These are phyloP conservation scores for Aristolochia fimbriata DNA, from an alignment of 164 flowering plant genomes.

Conservation along the genomic window DNA sequence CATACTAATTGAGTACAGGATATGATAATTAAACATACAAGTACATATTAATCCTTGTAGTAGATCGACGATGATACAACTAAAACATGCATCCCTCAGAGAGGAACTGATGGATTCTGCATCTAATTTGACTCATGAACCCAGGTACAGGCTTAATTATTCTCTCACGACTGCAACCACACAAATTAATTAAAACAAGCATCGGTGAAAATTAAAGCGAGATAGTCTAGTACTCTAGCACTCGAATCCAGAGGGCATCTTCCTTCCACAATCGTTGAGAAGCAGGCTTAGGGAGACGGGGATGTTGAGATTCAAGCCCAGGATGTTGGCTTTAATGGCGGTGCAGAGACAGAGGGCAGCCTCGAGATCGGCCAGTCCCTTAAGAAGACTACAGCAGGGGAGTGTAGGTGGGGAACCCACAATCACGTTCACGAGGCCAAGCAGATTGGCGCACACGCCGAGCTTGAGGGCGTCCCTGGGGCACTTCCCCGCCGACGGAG, in stretches of 20 bases:
- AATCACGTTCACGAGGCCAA: conserved; percentile 34
- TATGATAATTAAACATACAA: too few species aligned
- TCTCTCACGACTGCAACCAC: too few species aligned
- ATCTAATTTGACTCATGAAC: too few species aligned
- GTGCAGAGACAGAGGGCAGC: conserved; percentile 77
- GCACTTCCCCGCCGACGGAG: conserved; percentile 24
- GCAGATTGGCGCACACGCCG: conserved; percentile 66
- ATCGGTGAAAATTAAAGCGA: neutral
- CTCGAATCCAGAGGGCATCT: conserved; percentile 52
- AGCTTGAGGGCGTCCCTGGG: conserved; percentile 65
- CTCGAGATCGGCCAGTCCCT: conserved; percentile 63
- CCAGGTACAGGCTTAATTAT: too few species aligned
- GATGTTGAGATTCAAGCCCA: conserved; percentile 39
- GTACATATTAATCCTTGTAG: too few species aligned
- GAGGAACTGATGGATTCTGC: too few species aligned
- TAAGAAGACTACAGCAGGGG: conserved; percentile 44
- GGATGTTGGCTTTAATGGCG: conserved; percentile 56
- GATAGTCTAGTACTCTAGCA: conserved; percentile 10
- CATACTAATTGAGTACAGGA: too few species aligned
- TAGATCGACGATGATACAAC: too few species aligned
- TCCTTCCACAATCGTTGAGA: conserved; percentile 53
- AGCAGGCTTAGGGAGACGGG: conserved; percentile 58
- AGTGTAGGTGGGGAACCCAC: conserved; percentile 49
- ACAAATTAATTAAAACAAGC: too few species aligned
- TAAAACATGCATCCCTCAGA: too few species aligned